Conservation (phyloP, 495 filamentous ascomycete genomes). For the Penicillium verhagenii region DNA sequence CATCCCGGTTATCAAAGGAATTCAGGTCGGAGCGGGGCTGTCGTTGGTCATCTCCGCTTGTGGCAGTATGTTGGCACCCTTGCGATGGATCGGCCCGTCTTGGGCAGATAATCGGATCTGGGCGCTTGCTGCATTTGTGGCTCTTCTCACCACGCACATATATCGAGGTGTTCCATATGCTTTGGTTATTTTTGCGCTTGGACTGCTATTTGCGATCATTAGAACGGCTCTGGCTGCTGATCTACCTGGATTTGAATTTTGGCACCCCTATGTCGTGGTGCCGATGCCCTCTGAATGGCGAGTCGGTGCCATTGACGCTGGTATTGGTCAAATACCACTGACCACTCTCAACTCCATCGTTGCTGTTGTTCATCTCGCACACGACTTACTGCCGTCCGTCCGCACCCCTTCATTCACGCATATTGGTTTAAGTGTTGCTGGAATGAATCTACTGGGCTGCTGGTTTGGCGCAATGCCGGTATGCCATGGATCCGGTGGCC, state of each 20-base stretch:
- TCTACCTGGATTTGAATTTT: conserved; percentile 50
- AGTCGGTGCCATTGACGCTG: conserved; percentile 54
- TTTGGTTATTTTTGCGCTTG: conserved; percentile 64
- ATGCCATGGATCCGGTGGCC: conserved; percentile 87
- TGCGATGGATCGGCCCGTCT: conserved; percentile 57
- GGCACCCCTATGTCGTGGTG: conserved; percentile 44
- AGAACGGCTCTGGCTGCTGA: conserved; percentile 29
- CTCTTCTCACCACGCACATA: conserved; percentile 61
- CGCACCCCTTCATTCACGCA: conserved; percentile 65
- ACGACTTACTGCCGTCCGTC: conserved; percentile 69
- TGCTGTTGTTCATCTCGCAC: conserved; percentile 72
- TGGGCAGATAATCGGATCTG: conserved; percentile 73
- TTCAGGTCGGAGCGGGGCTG: conserved; percentile 88
- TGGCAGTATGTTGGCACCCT: conserved; percentile 55
- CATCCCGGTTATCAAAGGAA: conserved; percentile 84
- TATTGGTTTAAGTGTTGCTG: conserved; percentile 74
- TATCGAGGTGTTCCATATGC: conserved; percentile 71
- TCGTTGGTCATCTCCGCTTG: conserved; percentile 74
- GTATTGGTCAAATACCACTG: conserved; percentile 82
- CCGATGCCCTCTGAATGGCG: conserved; percentile 47
- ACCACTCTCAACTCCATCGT: conserved; percentile 90
- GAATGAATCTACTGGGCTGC: conserved; percentile 80
- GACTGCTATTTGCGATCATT: conserved; percentile 56
- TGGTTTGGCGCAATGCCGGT: conserved; percentile 96
- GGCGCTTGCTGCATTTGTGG: conserved; percentile 66